Base-by-base conservation (phyloP, 108 stramenopile species). In the Nitzschia sp. region DNA sequence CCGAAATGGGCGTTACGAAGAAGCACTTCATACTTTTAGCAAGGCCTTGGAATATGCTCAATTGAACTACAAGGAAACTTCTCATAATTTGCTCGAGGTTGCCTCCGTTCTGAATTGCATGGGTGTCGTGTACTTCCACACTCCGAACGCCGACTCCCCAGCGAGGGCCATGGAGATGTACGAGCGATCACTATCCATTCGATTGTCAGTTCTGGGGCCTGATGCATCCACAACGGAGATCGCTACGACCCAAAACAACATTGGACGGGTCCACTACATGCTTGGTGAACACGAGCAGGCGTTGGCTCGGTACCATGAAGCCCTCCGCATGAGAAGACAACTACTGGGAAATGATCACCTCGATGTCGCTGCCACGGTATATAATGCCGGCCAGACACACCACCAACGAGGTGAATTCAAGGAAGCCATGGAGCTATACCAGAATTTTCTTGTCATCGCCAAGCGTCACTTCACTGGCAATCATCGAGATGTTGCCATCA, bases 211-310 rank as follows among this genome's bases (percentile, higher is more conserved):
- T 8, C 57, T 84, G 51, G 79, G 83, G 5, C 23, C 61, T 19
- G 33, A 62, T 34, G 38, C 61, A 1, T 31, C 17, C 61, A 38
- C 24, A 4, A 11, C 17, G 27, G 61, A 62, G 35, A 67, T 76
- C 17, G 82, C 82, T 4, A 86, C 85, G 18, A 66, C 74, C 2
- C 54, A 79, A 53, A 89, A 89, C 63, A 89, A 89, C 68, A 75
- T 84, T 65, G 88, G 88, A 49, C 47, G 88, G 13, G 63, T 85
- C 33, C 71, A 85, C 42, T 89, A 84, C 68, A 78, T 89, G 80
- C 72, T 66, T 34, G 80, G 79, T 2, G 64, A 85, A 19, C 69
- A 84, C 34, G 59, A 62, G 21, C 46, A 61, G 35, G 84, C 88
- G 18, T 49, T 85, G 13, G 18, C 27, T 15, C 36, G 57, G 0